Conservation (phyloP, 768 basidiomycete genomes). For the Kwoniella botswanensis region DNA sequence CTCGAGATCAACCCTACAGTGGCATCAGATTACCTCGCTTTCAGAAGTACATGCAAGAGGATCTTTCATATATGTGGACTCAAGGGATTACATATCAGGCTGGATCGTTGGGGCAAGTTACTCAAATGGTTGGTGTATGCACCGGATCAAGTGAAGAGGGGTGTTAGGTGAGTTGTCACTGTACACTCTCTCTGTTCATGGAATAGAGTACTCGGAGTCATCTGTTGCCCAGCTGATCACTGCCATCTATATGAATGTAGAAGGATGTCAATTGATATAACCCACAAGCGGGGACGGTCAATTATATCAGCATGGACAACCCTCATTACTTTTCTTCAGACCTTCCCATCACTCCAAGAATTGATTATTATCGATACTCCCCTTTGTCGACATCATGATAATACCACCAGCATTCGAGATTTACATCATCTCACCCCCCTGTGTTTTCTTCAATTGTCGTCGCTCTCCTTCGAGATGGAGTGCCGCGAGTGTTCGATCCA, state of each 20-base stretch:
- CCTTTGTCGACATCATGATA: not conserved
- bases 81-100: constrained; percentile 5
- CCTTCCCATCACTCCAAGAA: not conserved
- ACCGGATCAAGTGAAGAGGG: not conserved
- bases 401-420: not conserved
- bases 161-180: constrained; percentile 14
- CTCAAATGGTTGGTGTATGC: constrained; percentile 1
- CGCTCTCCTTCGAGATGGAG: not conserved
- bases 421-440: not conserved
- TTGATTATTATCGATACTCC: not conserved
- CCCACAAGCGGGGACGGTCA: not conserved
- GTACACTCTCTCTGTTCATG: not conserved
- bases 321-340: not conserved
- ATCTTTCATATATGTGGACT: not conserved
- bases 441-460: not conserved
- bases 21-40: constrained; percentile 8
- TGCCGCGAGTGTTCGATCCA: not conserved
- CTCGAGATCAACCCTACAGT: constrained; percentile 1
- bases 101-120: not conserved
- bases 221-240: not conserved
- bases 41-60: constrained; percentile 7
- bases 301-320: not conserved
- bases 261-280: not conserved
- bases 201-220: not conserved
- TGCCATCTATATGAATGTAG: not conserved